Base-by-base conservation (phyloP, 1,139 yeast genomes). In the Geotrichum bryndzae region DNA sequence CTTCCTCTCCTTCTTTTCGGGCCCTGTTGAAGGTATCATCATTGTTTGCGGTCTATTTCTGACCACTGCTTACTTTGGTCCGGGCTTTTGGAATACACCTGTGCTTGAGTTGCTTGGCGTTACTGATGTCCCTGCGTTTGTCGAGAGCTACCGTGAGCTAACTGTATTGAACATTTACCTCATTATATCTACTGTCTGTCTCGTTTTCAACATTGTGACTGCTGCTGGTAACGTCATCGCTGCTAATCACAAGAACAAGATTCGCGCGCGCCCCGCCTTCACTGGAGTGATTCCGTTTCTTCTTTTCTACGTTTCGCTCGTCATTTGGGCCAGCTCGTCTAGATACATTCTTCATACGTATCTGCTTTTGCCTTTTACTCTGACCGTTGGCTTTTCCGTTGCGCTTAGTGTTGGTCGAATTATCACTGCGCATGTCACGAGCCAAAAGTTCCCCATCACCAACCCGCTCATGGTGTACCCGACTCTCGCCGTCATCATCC, bases 11-110 rank as follows among this genome's bases (percentile, higher is more conserved):
- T 84, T 83, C 65, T 87, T 90, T 70, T 88, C 95, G 25, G 98
- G 98, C 0, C 98, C 98, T 0, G 98, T 92, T 1, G 98, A 92
- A 75, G 98, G 98, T 3, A 89, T 92, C 51, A 74, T 90, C 66
- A 80, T 87, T 78, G 79, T 91, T 58, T 74, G 84, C 51, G 74
- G 69, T 0, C 76, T 85, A 23, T 89, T 83, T 70, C 63, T 84
- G 5, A 56, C 83, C 22, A 87, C 96, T 0, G 96, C 91, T 3
- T 64, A 84, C 51, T 77, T 79, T 63, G 97, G 97, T 1, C 87
- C 90, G 1, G 84, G 81, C 1, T 59, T 85, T 53, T 92, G 96
- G 94, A 79, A 80, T 59, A 69, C 71, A 69, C 62, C 73, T 75
- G 54, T 68, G 2, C 31, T 68, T 11, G 64, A 65, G 11, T 58